Evolutionary conservation across 306 rosid genomes (phyloP).

Genomic region (Malus fusca): DNA sequence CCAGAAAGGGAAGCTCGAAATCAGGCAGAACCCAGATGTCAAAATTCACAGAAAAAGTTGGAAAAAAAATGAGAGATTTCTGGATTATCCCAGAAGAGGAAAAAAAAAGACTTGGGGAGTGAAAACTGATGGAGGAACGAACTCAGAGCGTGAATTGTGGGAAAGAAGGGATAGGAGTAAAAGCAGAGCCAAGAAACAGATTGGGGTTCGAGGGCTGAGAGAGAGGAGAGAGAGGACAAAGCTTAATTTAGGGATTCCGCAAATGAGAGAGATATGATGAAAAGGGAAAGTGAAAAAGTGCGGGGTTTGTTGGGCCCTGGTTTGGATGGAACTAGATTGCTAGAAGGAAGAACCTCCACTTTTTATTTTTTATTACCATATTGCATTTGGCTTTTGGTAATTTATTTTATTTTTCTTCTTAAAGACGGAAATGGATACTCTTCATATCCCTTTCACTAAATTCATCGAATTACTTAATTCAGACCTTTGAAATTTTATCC

Average conservation of each 20-base stretch:
- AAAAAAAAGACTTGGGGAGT: background rate
- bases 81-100: background rate
- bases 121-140: constrained; percentile 16
- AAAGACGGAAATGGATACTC: too few species aligned
- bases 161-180: background rate
- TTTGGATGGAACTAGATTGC: constrained; percentile 7
- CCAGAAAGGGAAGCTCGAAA: background rate
- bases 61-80: background rate
- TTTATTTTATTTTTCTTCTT: too few species aligned
- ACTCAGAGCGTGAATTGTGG: constrained; percentile 16
- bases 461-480: too few species aligned
- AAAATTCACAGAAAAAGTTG: background rate
- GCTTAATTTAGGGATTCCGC: constrained; percentile 31
- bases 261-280: background rate
- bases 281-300: constrained; percentile 31
- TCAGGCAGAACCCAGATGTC: constrained; percentile 3
- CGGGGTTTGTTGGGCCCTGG: constrained; percentile 29
- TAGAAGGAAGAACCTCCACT: background rate
- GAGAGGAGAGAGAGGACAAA: background rate
- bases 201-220: background rate
- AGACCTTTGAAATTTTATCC: too few species aligned
- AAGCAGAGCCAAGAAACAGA: background rate
- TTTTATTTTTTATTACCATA: background rate
- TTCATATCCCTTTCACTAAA: too few species aligned
- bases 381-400: background rate